A percentile compares a stretch with the other conserved stretches of the same genome.
These are phyloP conservation scores for Epicoccum sorghinum DNA, from an alignment of 2,329 filamentous ascomycete genomes.

Conservation along the genomic window DNA sequence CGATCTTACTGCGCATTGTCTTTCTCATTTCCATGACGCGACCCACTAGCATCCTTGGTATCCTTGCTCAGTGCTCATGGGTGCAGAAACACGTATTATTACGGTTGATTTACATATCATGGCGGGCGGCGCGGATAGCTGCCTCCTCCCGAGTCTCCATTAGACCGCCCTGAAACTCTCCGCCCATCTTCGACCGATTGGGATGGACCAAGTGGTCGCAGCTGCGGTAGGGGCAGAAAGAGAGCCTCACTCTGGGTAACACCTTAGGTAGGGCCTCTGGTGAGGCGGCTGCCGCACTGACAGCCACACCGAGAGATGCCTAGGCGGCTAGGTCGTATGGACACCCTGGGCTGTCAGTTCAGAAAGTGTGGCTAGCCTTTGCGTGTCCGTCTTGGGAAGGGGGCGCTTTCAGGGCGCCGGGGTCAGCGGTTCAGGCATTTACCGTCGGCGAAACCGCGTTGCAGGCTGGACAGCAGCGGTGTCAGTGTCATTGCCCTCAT, in stretches of 20 bases:
- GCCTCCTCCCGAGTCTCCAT: slow-evolving; percentile 26
- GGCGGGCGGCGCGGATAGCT: slow-evolving; percentile 26
- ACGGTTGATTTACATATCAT: slow-evolving; percentile 10
- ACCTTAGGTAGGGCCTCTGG: slow-evolving; percentile 24
- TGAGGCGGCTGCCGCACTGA: slow-evolving; percentile 22
- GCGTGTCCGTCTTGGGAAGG: slow-evolving; percentile 6
- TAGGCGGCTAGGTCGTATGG: slow-evolving; percentile 27
- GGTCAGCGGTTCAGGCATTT: slow-evolving; percentile 10
- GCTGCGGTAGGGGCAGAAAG: slow-evolving; percentile 15
- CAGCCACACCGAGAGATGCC: slow-evolving; percentile 8
- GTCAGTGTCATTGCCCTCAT: neutral
- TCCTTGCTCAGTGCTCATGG: slow-evolving; percentile 19
- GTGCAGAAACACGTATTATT: slow-evolving; percentile 13
- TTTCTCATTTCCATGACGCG: slow-evolving; percentile 17
- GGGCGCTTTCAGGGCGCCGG: slow-evolving; percentile 11
- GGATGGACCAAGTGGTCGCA: slow-evolving; percentile 17
- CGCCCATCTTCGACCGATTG: slow-evolving; percentile 18
- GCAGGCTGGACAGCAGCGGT: neutral
- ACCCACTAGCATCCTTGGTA: slow-evolving; percentile 12
- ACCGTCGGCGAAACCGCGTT: slow-evolving; percentile 15
- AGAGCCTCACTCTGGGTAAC: slow-evolving; percentile 21
- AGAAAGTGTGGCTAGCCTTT: slow-evolving; percentile 12
- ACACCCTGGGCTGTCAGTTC: slow-evolving; percentile 27
- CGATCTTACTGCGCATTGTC: slow-evolving; percentile 18
- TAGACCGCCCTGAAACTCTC: slow-evolving; percentile 13